Evolutionary conservation across 2,329 filamentous ascomycete genomes (phyloP), one percentile per base, ranked within the genome.

Genomic region (Fusarium sp.): DNA sequence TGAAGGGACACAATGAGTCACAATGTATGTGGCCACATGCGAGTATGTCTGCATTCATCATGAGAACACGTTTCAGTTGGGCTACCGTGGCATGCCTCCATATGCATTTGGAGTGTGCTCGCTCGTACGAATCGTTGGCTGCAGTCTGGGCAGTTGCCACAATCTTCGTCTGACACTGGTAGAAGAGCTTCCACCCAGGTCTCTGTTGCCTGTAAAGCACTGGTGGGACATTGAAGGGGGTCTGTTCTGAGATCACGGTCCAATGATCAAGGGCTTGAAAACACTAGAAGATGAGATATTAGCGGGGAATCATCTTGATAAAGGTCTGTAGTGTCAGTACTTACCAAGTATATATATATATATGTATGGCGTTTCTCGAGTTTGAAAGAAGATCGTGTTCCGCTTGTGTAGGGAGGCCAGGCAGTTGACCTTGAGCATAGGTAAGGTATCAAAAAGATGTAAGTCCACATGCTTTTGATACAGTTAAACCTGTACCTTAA

Each of bases 281-380:
- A 37, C 9, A 37, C 34, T 37, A n/a, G 18, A 37, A 4, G 9
- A 4, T 10, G 18, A n/a, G 18, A 8, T n/a, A 3, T 37, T n/a
- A 37, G 18, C n/a, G 11, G 9, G 34, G 34, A 9, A 1, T 37
- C 2, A 4, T 11, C 18, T n/a, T n/a, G 18, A 7, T n/a, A n/a
- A 37, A 37, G 9, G 18, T 3, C 34, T n/a, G 3, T 0, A n/a
- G 3, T 1, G 34, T 12, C 9, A 10, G 10, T 37, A n/a, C 34
- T n/a, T 37, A 37, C 34, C 0, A n/a, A 11, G 16, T 37, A 37
- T n/a, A n/a, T 37, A n/a, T 37, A 37, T 37, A 20, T 20, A 20
- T 20, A 20, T 20, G 3, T 20, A 20, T 20, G 20, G 3, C 20
- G 20, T 20, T 20, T 20, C 3, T 20, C 20, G 3, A 20, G 20